phyloP scores from a whole-genome alignment of 2,329 filamentous ascomycete species.

The Pyricularia pennisetigena region DNA sequence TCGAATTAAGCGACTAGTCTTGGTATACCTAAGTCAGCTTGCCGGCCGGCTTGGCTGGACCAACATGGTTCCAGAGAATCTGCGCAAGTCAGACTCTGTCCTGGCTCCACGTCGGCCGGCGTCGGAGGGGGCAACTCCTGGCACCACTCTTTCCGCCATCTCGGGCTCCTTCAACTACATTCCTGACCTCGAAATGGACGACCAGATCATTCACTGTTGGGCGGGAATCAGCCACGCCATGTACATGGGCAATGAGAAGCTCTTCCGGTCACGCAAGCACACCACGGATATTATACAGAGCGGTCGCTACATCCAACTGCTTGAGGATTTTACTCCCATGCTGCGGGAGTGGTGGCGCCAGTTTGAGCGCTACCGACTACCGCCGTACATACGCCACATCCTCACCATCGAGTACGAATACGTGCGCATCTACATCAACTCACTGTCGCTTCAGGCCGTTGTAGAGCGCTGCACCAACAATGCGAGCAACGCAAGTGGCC shows the following conservation, averaged over 20 bases:
- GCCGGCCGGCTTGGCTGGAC: conserved; percentile 87
- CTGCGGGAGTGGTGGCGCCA: conserved; percentile 71
- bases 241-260: conserved; percentile 77
- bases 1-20: conserved; percentile 74
- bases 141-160: conserved; percentile 41
- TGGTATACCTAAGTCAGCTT: conserved; percentile 91
- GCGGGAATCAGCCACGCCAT: conserved; percentile 87
- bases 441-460: conserved; percentile 84
- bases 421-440: conserved; percentile 89
- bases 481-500: conserved; percentile 35
- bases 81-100: conserved; percentile 48
- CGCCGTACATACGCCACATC: conserved; percentile 61
- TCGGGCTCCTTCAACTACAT: conserved; percentile 56
- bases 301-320: conserved; percentile 70
- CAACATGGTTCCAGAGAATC: conserved; percentile 74
- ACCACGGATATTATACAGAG: conserved; percentile 84
- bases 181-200: conserved; percentile 55
- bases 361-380: conserved; percentile 67
- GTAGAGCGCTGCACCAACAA: conserved; percentile 85
- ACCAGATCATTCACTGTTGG: conserved; percentile 79
- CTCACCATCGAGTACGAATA: conserved; percentile 94
- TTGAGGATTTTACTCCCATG: conserved; percentile 73
- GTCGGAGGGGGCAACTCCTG: conserved; percentile 51
- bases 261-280: conserved; percentile 80
- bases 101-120: conserved; percentile 34